Evolutionary conservation across 2,329 filamentous ascomycete genomes (phyloP), one percentile per base, ranked within the genome.

Genomic region (Beauveria bassiana): DNA sequence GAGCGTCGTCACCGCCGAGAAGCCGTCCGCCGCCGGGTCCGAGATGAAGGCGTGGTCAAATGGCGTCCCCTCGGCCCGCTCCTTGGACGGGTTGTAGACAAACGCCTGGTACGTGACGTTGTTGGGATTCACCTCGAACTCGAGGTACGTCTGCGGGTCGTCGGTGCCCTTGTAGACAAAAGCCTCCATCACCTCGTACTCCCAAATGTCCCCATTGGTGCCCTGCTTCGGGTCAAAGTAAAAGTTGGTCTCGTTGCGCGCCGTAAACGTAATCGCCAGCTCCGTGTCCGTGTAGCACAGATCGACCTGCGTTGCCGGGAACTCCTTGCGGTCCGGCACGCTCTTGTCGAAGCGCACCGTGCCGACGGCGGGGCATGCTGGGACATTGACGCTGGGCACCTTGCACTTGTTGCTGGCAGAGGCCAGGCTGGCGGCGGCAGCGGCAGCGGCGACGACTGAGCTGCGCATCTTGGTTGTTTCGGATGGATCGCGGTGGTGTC

Each of bases 61-160:
- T 0, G 78, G 72, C 10, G 76, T 72, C 22, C 73, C 75, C 1
- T 66, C 59, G 2, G 72, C 70, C 28, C 78, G 75, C 16, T 74
- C 71, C 65, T 80, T 80, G 65, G 75, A 74, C 4, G 78, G 79
- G 66, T 81, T 81, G 70, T 78, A 81, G 65, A 81, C 75, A 63
- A 80, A 78, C 9, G 78, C 76, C 64, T 81, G 77, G 70, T 78
- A 81, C 24, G 78, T 81, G 58, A 77, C 74, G 63, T 81, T 81
- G 71, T 79, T 78, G 55, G 79, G 79, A 66, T 69, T 79, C 47
- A 81, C 74, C 68, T 81, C 79, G 65, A 79, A 78, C 69, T 81
- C 79, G 62, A 81, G 71, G 66, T 81, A 81, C 1, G 74, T 78
- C 69, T 76, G 71, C 0, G 79, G 79, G 67, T 80, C 77, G 45